These are phyloP conservation scores for Lotmaria passim DNA, from an alignment of 208 protist genomes.

Conservation along the genomic window DNA sequence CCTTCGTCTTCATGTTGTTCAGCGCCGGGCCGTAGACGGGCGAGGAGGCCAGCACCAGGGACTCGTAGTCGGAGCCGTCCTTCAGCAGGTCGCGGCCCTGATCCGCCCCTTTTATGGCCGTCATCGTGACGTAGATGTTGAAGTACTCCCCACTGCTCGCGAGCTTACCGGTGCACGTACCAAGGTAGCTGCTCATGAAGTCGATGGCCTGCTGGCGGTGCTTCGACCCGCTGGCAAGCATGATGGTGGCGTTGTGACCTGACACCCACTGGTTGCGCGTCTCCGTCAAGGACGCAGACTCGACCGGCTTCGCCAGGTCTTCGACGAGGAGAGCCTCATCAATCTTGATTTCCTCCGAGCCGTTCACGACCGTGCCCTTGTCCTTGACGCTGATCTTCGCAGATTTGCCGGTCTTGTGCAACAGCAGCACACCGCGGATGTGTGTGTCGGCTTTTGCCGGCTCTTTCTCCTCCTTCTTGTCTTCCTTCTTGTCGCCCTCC, in stretches of 20 bases:
- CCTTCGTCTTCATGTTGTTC: conserved; percentile 48
- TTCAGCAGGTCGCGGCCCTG: conserved; percentile 71
- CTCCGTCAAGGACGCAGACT: conserved; percentile 53
- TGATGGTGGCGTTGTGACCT: conserved; percentile 63
- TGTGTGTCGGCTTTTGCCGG: conserved; percentile 31
- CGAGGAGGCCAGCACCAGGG: conserved; percentile 56
- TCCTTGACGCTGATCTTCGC: conserved; percentile 55
- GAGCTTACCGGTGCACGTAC: conserved; percentile 50
- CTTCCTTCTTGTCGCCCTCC: conserved; percentile 11
- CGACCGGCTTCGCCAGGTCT: conserved; percentile 39
- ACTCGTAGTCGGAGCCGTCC: conserved; percentile 45
- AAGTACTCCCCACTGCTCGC: conserved; percentile 44
- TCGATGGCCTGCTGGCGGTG: conserved; percentile 35
- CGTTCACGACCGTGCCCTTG: conserved; percentile 38
- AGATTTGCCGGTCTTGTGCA: conserved; percentile 41
- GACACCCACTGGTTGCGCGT: conserved; percentile 58
- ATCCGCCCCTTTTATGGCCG: conserved; percentile 51
- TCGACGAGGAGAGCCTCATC: conserved; percentile 59
- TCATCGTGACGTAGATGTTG: conserved; percentile 65
- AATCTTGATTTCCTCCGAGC: conserved; percentile 43
- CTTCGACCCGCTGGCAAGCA: conserved; percentile 48
- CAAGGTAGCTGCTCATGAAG: conserved; percentile 57
- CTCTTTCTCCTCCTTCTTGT: conserved; percentile 12
- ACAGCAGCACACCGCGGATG: conserved; percentile 44
- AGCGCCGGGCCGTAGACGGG: conserved; percentile 76